Base-by-base conservation (phyloP, 805 yeast species). In the Sungouiella blattae region DNA sequence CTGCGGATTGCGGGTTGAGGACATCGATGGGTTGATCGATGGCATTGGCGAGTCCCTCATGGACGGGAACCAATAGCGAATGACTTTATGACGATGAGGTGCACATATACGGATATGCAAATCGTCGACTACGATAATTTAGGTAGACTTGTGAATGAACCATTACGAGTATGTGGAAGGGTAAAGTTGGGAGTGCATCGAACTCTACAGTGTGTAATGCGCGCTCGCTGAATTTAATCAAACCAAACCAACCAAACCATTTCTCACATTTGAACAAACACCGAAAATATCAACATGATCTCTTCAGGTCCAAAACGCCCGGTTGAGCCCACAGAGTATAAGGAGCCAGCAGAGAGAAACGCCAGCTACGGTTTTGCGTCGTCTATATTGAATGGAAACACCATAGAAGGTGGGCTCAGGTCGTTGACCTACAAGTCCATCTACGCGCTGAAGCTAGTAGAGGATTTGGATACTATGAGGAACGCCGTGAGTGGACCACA, bases 1-100 rank as follows among this genome's bases (percentile, higher is more conserved):
- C 31, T 84, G 94, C 55, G 95, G 87, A 2, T 70, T 87, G 36
- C 77, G 80, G 32, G 71, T 80, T 14, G 94, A 86, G 40, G 93
- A 84, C 41, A 81, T 91, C 39, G 87, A 81, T 52, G 83, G 85
- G 20, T 69, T 87, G 39, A 68, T 91, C 33, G 91, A 85, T 46
- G 96, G 91, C 14, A 84, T 91, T 17, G 50, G 39, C 27, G 46
- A 37, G 14, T 46, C 53, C 6, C 38, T 49, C 24, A 36, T 33
- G 31, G 45, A 45, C 20, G 43, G 47, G 13, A 21, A 36, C 6
- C 18, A 28, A 9, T 37, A 32, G 17, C 14, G 26, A 20, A n/a
- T n/a, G n/a, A n/a, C n/a, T n/a, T n/a, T n/a, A n/a, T n/a, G n/a
- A n/a, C n/a, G n/a, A n/a, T n/a, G n/a, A n/a, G n/a, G n/a, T n/a